Base-by-base conservation (phyloP, 495 filamentous ascomycete species). In the Aspergillus cristatus region DNA sequence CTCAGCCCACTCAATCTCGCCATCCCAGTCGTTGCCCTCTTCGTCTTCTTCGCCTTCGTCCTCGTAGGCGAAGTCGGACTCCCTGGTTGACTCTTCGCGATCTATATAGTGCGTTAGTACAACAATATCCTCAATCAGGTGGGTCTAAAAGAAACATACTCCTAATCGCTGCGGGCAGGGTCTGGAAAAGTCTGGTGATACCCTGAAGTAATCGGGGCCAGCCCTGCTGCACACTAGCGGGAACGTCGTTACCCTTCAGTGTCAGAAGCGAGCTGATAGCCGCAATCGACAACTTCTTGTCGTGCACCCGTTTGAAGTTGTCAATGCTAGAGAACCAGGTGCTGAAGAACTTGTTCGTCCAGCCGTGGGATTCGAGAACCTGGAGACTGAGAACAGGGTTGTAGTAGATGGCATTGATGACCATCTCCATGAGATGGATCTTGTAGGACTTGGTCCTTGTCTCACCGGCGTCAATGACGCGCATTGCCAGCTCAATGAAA, bases 331-430 rank as follows among this genome's bases (percentile, higher is more conserved):
- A 82, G 61, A 98, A 98, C 91, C 91, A 98, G 22, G 87, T 68
- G 59, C 82, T 91, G 74, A 98, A 98, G 62, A 98, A 97, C 64
- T 93, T 95, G 62, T 97, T 97, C n/a, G 91, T 98, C 89, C 86
- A 95, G 39, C 76, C 80, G 38, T 90, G 86, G n/a, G 71, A 57
- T 60, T 98, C 91, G 28, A 98, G 70, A 14, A 93, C 74, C 35
- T 86, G 85, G 18, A 98, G 71, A 43, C 83, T 68, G 41, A 94
- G 73, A 25, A 72, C 57, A 2, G 91, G 86, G 64, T 95, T 94
- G 66, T 97, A 97, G 71, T 97, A 95, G 46, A 96, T 86, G 36
- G 82, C 82, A 62, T 98, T 97, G 72, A 98, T 91, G 36, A 97
- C 77, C 84, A 98, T 94, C 68, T 97, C 93, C 86, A 98, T 94